Conservation (phyloP, 805 yeast species). For the Candida tibetensis region DNA sequence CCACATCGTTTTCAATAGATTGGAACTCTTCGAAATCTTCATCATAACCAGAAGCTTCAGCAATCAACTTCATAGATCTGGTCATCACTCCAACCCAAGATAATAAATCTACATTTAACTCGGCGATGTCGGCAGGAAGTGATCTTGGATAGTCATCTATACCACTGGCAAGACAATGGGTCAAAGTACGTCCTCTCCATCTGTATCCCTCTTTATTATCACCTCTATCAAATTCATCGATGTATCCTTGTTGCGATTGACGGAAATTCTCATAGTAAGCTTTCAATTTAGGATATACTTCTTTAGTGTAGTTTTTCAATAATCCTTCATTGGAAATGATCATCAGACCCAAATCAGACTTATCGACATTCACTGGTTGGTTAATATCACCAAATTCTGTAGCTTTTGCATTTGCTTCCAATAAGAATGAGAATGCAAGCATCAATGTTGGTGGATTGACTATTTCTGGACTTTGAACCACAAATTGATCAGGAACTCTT, state of each 20-base stretch:
- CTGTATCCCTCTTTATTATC: slow-evolving; percentile 63
- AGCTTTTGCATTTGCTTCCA: slow-evolving; percentile 27
- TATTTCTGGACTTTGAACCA: slow-evolving; percentile 79
- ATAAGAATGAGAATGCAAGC: slow-evolving; percentile 61
- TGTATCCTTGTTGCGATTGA: slow-evolving; percentile 71
- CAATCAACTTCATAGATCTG: slow-evolving; percentile 70
- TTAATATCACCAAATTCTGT: slow-evolving; percentile 23
- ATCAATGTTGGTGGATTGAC: slow-evolving; percentile 96
- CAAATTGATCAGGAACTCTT: slow-evolving; percentile 81
- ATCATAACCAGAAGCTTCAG: slow-evolving; percentile 54
- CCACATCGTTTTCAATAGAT: slow-evolving; percentile 52
- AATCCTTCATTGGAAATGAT: slow-evolving; percentile 60
- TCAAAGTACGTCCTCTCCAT: slow-evolving; percentile 89
- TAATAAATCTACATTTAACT: slow-evolving; percentile 82
- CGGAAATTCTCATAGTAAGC: slow-evolving; percentile 85
- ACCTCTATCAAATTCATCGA: slow-evolving; percentile 66
- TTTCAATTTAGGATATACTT: slow-evolving; percentile 73
- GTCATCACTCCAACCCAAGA: slow-evolving; percentile 96
- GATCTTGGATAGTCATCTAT: slow-evolving; percentile 94
- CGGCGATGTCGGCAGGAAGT: slow-evolving; percentile 76
- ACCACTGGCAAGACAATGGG: slow-evolving; percentile 90
- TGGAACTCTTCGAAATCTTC: slow-evolving; percentile 59
- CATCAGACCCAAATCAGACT: slow-evolving; percentile 44
- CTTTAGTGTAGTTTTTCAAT: slow-evolving; percentile 52
- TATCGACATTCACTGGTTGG: slow-evolving; percentile 23